phyloP scores from a whole-genome alignment of 306 rosid genomes.

The Castanospermum australe region DNA sequence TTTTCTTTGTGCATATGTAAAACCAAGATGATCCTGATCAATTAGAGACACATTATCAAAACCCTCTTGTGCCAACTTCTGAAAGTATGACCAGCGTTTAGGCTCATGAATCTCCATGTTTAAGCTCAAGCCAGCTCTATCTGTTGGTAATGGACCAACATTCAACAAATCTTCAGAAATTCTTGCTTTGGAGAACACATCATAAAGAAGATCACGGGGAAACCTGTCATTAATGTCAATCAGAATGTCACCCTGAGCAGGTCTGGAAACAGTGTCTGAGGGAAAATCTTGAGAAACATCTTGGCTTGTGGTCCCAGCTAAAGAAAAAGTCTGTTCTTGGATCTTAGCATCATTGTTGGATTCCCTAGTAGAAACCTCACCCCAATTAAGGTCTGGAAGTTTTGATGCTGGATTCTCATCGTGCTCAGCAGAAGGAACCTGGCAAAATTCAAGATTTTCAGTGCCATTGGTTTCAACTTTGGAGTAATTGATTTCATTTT shows the following conservation, averaged over 20 bases:
- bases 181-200: slow-evolving; percentile 83
- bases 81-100: slow-evolving; percentile 77
- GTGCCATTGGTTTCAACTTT: slow-evolving; percentile 29
- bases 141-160: slow-evolving; percentile 44
- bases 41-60: slow-evolving; percentile 66
- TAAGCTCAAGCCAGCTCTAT: slow-evolving; percentile 70
- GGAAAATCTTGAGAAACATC: slow-evolving; percentile 46
- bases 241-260: slow-evolving; percentile 65
- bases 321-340: slow-evolving; percentile 38
- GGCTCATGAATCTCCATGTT: slow-evolving; percentile 80
- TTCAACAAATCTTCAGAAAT: slow-evolving; percentile 50
- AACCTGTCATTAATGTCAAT: slow-evolving; percentile 83
- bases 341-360: slow-evolving; percentile 32
- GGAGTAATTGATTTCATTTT: slow-evolving; percentile 15
- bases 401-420: slow-evolving; percentile 50
- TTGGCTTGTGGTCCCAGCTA: slow-evolving; percentile 31
- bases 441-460: slow-evolving; percentile 27
- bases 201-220: slow-evolving; percentile 79
- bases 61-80: slow-evolving; percentile 71
- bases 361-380: slow-evolving; percentile 40
- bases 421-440: slow-evolving; percentile 41
- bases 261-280: slow-evolving; percentile 40
- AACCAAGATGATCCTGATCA: slow-evolving; percentile 75
- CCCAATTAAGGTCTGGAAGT: slow-evolving; percentile 53
- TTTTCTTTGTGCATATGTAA: slow-evolving; percentile 47